Base-by-base conservation (phyloP, 305 asterid species). In the Fraxinus platypoda region DNA sequence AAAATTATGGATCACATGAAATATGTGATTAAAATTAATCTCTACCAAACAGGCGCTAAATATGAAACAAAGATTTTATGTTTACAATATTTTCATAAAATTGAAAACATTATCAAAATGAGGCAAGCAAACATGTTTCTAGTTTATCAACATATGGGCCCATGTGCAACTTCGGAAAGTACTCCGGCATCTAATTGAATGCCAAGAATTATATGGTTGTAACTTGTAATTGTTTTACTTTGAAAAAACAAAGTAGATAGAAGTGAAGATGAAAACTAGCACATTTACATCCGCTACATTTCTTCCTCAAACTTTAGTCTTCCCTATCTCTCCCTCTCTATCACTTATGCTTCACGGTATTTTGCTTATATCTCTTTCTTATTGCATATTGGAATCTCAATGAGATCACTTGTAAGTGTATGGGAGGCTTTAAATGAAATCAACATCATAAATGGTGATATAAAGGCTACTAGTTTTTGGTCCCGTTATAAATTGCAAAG, bases 251-350 rank as follows among this genome's bases (percentile, higher is more conserved):
- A 26, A 66, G 73, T 66, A 25, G 8, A 26, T 66, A 66, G 73
- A 64, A 3, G n/a, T 23, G 73, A 64, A 11, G 71, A 62, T 23
- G 33, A 62, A 54, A 54, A 54, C 7, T 35, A 46, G 49, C 37
- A 66, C 28, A 21, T 9, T 74, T 25, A 78, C 31, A 25, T 23
- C 23, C 6, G 21, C 70, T 68, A 8, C 49, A 78, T 78, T 64
- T 75, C 70, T 75, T 64, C 71, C 77, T 30, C 71, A 30, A 77
- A 76, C 77, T 25, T 43, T 38, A 64, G 8, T 38, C 25, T 52
- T 62, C 72, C 30, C 4, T 75, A 31, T 31, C 31, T 28, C 54
- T 38, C 80, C 38, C 83, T 81, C 37, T 64, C 72, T 7, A 62
- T 62, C 72, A 62, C 6, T 8, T 25, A 62, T 26, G n/a, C 73